These are phyloP conservation scores for Geranomyces variabilis DNA, from an alignment of 192 early-diverging fungal species.

Conservation along the genomic window DNA sequence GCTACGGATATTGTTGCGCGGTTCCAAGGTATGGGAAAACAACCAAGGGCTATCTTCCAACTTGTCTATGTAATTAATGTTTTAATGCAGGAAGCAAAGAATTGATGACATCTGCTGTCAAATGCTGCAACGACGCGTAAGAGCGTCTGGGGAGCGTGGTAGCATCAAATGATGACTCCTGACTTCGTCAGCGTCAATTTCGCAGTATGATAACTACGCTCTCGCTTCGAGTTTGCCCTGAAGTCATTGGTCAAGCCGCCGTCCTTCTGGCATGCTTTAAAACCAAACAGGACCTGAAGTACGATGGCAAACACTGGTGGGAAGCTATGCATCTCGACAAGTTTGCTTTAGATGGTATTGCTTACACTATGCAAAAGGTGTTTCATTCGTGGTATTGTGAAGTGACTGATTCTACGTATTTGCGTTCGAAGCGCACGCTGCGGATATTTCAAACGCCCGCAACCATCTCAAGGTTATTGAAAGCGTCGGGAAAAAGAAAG, in stretches of 20 bases:
- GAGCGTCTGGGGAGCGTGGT: background rate
- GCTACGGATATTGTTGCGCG: background rate
- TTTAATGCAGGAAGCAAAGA: background rate
- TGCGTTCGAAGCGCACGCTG: background rate
- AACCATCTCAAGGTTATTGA: background rate
- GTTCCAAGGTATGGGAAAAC: background rate
- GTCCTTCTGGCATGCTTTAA: conserved; percentile 19
- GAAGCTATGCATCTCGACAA: background rate
- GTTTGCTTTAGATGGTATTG: background rate
- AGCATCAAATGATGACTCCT: background rate
- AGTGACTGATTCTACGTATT: background rate
- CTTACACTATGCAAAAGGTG: background rate
- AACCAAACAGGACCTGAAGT: background rate
- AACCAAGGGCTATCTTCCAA: background rate
- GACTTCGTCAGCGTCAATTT: background rate
- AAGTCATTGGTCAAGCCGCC: conserved; percentile 11
- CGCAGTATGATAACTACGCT: conserved; percentile 17
- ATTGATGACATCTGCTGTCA: background rate
- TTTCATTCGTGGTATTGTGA: background rate
- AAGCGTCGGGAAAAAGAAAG: background rate
- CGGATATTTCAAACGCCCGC: conserved; percentile 10
- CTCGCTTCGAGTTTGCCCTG: background rate
- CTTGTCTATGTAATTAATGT: background rate
- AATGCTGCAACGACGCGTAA: conserved; percentile 19
- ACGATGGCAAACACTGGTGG: background rate